These are phyloP conservation scores for Carpinus viminea DNA, from an alignment of 306 rosid genomes.

Conservation along the genomic window DNA sequence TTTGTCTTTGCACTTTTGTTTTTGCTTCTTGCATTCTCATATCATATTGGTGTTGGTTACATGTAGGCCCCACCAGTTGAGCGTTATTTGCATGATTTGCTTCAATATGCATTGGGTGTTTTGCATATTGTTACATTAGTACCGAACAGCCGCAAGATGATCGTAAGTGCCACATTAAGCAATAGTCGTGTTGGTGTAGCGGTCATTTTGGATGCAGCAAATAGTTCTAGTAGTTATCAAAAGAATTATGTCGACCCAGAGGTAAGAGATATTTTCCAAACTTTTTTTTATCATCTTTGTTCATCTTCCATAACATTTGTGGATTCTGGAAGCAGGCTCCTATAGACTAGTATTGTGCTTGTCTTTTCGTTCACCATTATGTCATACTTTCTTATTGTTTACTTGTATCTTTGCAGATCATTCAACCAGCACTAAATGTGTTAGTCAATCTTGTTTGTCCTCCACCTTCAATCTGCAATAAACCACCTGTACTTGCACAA, in stretches of 20 bases:
- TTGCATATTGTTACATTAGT: slow-evolving; percentile 91
- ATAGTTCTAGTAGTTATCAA: slow-evolving; percentile 57
- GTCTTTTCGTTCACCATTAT: slow-evolving; percentile 9
- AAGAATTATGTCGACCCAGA: slow-evolving; percentile 69
- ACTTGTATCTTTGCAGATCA: slow-evolving; percentile 67
- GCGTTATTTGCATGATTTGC: slow-evolving; percentile 92
- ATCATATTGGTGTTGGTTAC: slow-evolving; percentile 21
- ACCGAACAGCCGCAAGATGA: slow-evolving; percentile 91
- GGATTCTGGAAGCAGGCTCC: slow-evolving; percentile 11
- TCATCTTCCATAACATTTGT: slow-evolving; percentile 18
- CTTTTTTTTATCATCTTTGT: slow-evolving; percentile 10
- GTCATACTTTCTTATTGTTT: background rate
- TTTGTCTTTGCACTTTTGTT: background rate
- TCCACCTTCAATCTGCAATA: slow-evolving; percentile 96
- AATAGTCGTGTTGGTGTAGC: slow-evolving; percentile 87
- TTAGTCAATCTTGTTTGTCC: slow-evolving; percentile 96
- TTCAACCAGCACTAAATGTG: slow-evolving; percentile 91
- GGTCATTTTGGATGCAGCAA: slow-evolving; percentile 97
- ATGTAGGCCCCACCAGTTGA: slow-evolving; percentile 95
- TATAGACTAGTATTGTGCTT: slow-evolving; percentile 20
- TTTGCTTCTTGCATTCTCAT: slow-evolving; percentile 5
- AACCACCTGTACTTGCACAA: slow-evolving; percentile 64
- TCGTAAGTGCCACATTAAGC: slow-evolving; percentile 83
- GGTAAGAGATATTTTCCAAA: slow-evolving; percentile 44
- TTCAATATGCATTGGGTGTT: slow-evolving; percentile 95